These are phyloP conservation scores for Schizochytrium sp. DNA, from an alignment of 108 stramenopile species.

Conservation along the genomic window DNA sequence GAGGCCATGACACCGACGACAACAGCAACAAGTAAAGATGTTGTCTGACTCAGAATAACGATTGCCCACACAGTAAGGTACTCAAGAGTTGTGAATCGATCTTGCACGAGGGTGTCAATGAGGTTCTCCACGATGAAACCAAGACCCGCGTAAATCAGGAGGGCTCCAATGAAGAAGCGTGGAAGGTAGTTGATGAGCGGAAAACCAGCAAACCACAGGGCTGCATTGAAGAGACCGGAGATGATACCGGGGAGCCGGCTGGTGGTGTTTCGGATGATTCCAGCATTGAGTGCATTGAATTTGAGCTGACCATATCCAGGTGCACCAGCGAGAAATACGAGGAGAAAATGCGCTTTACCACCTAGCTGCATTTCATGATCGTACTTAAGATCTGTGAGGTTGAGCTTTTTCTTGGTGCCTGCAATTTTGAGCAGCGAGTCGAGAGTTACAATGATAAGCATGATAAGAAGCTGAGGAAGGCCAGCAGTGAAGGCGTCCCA, in stretches of 20 bases:
- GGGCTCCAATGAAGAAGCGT: constrained; percentile 37
- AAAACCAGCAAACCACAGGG: constrained; percentile 38
- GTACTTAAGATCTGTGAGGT: constrained; percentile 24
- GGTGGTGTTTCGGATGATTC: constrained; percentile 20
- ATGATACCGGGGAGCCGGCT: constrained; percentile 17
- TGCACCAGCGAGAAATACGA: constrained; percentile 38
- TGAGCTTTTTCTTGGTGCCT: constrained; percentile 53
- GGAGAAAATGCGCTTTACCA: constrained; percentile 16
- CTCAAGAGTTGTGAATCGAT: constrained; percentile 20
- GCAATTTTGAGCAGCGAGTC: constrained; percentile 52
- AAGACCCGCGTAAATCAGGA: constrained; percentile 46
- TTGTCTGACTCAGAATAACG: constrained; percentile 42
- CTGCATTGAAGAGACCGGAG: constrained; percentile 8
- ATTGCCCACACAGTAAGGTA: constrained; percentile 40
- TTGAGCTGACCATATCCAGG: constrained; percentile 53
- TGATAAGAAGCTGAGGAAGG: constrained; percentile 3
- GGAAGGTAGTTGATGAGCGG: constrained; percentile 60
- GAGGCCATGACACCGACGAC: constrained; percentile 56
- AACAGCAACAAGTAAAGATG: constrained; percentile 34
- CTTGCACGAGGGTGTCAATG: constrained; percentile 19
- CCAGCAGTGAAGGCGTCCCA: constrained; percentile 38
- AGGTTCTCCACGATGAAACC: constrained; percentile 52
- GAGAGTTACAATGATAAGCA: constrained; percentile 53
- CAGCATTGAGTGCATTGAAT: constrained; percentile 46
- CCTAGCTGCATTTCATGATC: constrained; percentile 58